These are phyloP conservation scores for Pycnococcus provasolii DNA, from an alignment of 139 green algal genomes.

Conservation along the genomic window DNA sequence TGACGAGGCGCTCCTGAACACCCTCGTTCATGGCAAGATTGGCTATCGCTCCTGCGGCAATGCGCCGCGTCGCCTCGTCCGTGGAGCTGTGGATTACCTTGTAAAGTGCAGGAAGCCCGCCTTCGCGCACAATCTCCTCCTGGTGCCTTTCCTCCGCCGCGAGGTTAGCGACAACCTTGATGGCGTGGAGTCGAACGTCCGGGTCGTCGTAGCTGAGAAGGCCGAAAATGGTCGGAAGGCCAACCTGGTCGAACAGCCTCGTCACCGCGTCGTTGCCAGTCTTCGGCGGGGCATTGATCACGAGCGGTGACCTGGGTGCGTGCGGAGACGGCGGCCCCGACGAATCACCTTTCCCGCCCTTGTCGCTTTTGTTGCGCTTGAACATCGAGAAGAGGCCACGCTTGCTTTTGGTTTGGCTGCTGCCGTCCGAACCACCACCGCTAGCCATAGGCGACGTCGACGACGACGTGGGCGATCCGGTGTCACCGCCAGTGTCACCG, in stretches of 20 bases:
- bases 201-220: slow-evolving; percentile 4
- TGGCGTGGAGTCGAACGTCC: slow-evolving; percentile 15
- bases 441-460: too few species aligned
- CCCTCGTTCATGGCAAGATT: slow-evolving; percentile 19
- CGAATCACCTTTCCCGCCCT: too few species aligned
- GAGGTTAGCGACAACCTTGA: slow-evolving; percentile 18
- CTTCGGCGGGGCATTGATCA: too few species aligned
- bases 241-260: slow-evolving; percentile 17
- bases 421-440: too few species aligned
- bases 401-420: too few species aligned
- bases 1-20: neutral
- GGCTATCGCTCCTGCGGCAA: slow-evolving; percentile 12
- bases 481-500: too few species aligned
- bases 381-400: too few species aligned
- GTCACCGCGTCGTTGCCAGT: neutral
- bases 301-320: too few species aligned
- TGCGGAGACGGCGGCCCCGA: too few species aligned
- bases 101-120: neutral
- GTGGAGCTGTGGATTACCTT: neutral
- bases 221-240: slow-evolving; percentile 10
- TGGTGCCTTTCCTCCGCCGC: slow-evolving; percentile 9
- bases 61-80: neutral
- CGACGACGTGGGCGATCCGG: too few species aligned
- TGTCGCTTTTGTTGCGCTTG: too few species aligned
- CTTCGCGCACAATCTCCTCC: slow-evolving; percentile 16